A percentile compares a stretch with the other conserved stretches of the same genome.
phyloP scores from a whole-genome alignment of 441 rosid species.

The Flueggea neowawraea region DNA sequence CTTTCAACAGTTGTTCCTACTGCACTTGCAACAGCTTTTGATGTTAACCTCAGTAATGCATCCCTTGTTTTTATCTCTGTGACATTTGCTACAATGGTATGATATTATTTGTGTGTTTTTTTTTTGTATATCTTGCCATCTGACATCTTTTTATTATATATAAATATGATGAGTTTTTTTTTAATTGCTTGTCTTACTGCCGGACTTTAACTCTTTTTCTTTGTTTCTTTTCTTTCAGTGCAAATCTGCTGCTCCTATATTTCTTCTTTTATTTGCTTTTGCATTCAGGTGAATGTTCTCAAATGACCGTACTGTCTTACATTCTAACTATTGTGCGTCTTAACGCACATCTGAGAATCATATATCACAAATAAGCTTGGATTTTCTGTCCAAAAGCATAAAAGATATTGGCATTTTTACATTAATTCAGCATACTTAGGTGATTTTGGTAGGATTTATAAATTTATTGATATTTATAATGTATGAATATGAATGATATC shows the following conservation, averaged over 20 bases:
- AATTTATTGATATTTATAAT: too few species aligned
- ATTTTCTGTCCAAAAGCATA: too few species aligned
- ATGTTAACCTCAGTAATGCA: constrained; percentile 91
- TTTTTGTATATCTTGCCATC: constrained; percentile 9
- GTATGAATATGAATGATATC: too few species aligned
- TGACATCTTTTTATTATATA: constrained; percentile 9
- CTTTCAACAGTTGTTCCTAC: constrained; percentile 98
- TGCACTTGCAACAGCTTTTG: constrained; percentile 97
- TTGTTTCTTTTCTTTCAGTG: constrained; percentile 53
- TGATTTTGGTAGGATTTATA: too few species aligned
- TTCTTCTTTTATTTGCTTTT: constrained; percentile 95
- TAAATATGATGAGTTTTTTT: constrained; percentile 3
- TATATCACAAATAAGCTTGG: too few species aligned
- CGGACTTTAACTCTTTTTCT: constrained; percentile 8
- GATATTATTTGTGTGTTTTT: constrained; percentile 15
- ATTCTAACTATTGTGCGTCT: not conserved
- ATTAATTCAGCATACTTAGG: too few species aligned
- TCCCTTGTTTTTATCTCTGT: constrained; percentile 98
- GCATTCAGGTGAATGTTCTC: constrained; percentile 78
- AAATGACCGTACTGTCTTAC: constrained; percentile 6
- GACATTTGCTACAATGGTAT: constrained; percentile 98
- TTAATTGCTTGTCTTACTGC: constrained; percentile 12
- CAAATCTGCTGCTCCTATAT: constrained; percentile 98
- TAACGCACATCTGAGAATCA: too few species aligned
- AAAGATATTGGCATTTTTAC: too few species aligned